These are phyloP conservation scores for Gentiana straminea DNA, from an alignment of 257 asterid species.

Conservation along the genomic window DNA sequence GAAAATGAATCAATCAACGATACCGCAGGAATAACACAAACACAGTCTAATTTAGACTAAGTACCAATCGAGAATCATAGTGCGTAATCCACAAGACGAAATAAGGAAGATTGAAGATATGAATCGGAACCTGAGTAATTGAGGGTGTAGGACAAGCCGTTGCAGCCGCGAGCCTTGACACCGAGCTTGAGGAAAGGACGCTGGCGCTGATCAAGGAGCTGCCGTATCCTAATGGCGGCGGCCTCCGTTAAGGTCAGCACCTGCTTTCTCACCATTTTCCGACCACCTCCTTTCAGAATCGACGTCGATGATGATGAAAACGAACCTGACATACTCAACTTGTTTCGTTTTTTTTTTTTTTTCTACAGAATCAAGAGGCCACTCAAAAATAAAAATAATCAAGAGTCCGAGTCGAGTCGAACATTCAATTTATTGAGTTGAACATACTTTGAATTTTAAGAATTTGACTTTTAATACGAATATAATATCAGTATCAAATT, in stretches of 20 bases:
- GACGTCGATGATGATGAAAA: slow-evolving; percentile 4
- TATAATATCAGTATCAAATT: too few relatives aligned
- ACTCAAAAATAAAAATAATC: too few relatives aligned
- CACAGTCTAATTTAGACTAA: background rate
- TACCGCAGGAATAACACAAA: background rate
- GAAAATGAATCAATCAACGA: background rate
- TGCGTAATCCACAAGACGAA: too few relatives aligned
- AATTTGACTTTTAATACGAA: too few relatives aligned
- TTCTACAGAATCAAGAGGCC: too few relatives aligned
- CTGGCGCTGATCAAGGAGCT: slow-evolving; percentile 69
- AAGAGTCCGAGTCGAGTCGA: too few relatives aligned
- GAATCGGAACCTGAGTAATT: slow-evolving; percentile 62
- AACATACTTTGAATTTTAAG: too few relatives aligned
- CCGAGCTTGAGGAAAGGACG: slow-evolving; percentile 91
- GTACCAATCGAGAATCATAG: background rate
- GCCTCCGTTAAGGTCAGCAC: slow-evolving; percentile 64
- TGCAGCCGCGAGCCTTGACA: slow-evolving; percentile 96
- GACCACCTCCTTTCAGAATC: slow-evolving; percentile 4
- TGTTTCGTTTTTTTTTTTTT: too few relatives aligned
- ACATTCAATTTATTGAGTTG: too few relatives aligned
- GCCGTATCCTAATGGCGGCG: slow-evolving; percentile 72
- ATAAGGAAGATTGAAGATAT: background rate
- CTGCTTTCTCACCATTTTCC: slow-evolving; percentile 56
- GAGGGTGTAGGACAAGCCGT: slow-evolving; percentile 96
- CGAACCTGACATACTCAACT: too few relatives aligned